A percentile compares a stretch with the other conserved stretches of the same genome.
Evolutionary conservation across 768 basidiomycete genomes (phyloP).

Genomic region (Pilatotrama ljubarskyi): DNA sequence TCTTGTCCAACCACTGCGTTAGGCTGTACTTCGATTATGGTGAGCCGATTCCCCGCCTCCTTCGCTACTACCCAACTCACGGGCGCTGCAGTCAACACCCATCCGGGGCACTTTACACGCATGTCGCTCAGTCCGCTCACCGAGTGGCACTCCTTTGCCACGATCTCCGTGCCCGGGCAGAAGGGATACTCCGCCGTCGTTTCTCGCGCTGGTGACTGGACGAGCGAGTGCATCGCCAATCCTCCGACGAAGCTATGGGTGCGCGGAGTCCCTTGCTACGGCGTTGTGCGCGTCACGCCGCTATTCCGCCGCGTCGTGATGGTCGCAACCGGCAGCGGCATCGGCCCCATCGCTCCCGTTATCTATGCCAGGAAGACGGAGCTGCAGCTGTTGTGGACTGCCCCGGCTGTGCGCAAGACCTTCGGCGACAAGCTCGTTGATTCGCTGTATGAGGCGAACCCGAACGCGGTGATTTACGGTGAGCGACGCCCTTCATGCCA

Average conservation of each 20-base stretch:
- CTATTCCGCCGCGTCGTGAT: slow-evolving; percentile 53
- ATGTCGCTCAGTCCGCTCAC: slow-evolving; percentile 43
- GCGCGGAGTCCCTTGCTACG: slow-evolving; percentile 53
- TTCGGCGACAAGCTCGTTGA: slow-evolving; percentile 60
- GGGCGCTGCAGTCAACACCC: slow-evolving; percentile 23
- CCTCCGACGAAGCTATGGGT: slow-evolving; percentile 57
- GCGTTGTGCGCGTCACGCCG: slow-evolving; percentile 51
- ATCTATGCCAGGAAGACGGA: slow-evolving; percentile 49
- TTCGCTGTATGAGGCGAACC: slow-evolving; percentile 47
- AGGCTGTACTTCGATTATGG: slow-evolving; percentile 57
- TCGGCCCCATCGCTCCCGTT: slow-evolving; percentile 55
- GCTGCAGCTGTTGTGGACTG: slow-evolving; percentile 56
- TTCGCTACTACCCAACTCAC: too few species aligned
- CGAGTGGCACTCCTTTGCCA: slow-evolving; percentile 60
- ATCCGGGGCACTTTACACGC: slow-evolving; percentile 34
- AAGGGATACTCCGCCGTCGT: slow-evolving; percentile 27
- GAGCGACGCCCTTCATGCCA: slow-evolving; percentile 11
- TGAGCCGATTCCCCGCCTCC: slow-evolving; percentile 26
- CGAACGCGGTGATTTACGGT: slow-evolving; percentile 57
- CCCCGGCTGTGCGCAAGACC: slow-evolving; percentile 55
- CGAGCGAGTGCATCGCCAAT: slow-evolving; percentile 46
- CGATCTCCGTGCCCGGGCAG: slow-evolving; percentile 40
- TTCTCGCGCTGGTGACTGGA: slow-evolving; percentile 57
- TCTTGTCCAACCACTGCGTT: slow-evolving; percentile 54
- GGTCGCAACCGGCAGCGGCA: slow-evolving; percentile 57